These are phyloP conservation scores for Psidium friedrichsthalianum DNA, from an alignment of 345 rosid genomes.

Conservation along the genomic window DNA sequence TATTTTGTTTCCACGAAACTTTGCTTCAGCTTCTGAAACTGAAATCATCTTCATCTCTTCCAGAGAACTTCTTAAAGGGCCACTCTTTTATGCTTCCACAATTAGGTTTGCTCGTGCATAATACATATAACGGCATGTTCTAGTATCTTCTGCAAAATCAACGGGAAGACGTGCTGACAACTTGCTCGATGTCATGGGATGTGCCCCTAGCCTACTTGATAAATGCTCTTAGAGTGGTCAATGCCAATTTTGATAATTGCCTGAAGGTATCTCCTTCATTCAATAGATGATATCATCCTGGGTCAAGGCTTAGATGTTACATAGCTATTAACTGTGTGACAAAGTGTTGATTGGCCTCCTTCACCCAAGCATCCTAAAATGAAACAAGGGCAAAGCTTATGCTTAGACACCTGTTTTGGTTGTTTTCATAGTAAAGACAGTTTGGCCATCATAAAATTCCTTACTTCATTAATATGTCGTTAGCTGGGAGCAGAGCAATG, in stretches of 20 bases:
- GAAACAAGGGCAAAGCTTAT: background rate
- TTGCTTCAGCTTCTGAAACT: background rate
- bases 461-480: constrained; percentile 62
- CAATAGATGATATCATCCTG: background rate
- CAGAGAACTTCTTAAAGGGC: constrained; percentile 90
- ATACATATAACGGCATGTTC: background rate
- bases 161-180: background rate
- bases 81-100: constrained; percentile 57
- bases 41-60: constrained; percentile 2
- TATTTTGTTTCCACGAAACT: background rate
- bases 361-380: background rate
- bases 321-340: background rate
- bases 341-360: background rate
- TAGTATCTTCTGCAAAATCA: too few relatives aligned
- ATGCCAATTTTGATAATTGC: background rate
- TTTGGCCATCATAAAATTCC: constrained; percentile 59
- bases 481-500: constrained; percentile 82
- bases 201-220: background rate
- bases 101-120: constrained; percentile 39
- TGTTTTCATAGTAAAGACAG: constrained; percentile 41
- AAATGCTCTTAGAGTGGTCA: background rate
- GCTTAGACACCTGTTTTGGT: background rate
- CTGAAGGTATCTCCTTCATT: background rate
- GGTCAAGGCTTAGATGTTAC: background rate
- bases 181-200: background rate